phyloP scores from a whole-genome alignment of 2,329 filamentous ascomycete genomes.

The Cladobotryum protrusum region DNA sequence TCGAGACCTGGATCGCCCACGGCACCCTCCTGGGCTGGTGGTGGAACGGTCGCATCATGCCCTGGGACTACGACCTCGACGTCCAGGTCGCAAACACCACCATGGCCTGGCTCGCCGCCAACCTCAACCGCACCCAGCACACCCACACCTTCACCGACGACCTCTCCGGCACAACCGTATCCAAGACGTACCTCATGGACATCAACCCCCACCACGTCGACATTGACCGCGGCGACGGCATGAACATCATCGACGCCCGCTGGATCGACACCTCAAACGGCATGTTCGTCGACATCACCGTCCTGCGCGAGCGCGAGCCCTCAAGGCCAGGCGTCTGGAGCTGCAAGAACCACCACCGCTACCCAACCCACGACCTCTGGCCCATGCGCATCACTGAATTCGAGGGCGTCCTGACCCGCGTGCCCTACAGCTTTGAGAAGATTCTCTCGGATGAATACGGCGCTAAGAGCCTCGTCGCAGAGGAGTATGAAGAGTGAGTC shows the following conservation, averaged over 20 bases:
- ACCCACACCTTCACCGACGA: conserved; percentile 43
- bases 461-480: conserved; percentile 52
- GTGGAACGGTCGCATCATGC: conserved; percentile 75
- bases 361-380: conserved; percentile 64
- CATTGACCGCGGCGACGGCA: conserved; percentile 56
- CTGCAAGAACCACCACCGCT: conserved; percentile 75
- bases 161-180: conserved; percentile 28
- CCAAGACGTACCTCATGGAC: conserved; percentile 62
- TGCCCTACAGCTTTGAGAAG: conserved; percentile 64
- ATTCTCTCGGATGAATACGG: conserved; percentile 62
- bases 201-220: conserved; percentile 65
- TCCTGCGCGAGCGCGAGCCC: conserved; percentile 59
- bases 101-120: conserved; percentile 56
- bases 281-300: conserved; percentile 80
- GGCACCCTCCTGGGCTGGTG: conserved; percentile 82
- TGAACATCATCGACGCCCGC: conserved; percentile 76
- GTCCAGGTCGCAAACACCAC: conserved; percentile 68
- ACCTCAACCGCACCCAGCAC: conserved; percentile 64
- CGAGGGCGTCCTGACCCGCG: conserved; percentile 63
- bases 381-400: conserved; percentile 69
- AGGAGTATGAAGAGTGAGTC: conserved; percentile 56
- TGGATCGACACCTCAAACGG: conserved; percentile 75
- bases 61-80: conserved; percentile 82
- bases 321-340: conserved; percentile 60
- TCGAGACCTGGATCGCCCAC: conserved; percentile 84